Evolutionary conservation across 2,329 filamentous ascomycete genomes (phyloP).

Genomic region (Cladophialophora psammophila): DNA sequence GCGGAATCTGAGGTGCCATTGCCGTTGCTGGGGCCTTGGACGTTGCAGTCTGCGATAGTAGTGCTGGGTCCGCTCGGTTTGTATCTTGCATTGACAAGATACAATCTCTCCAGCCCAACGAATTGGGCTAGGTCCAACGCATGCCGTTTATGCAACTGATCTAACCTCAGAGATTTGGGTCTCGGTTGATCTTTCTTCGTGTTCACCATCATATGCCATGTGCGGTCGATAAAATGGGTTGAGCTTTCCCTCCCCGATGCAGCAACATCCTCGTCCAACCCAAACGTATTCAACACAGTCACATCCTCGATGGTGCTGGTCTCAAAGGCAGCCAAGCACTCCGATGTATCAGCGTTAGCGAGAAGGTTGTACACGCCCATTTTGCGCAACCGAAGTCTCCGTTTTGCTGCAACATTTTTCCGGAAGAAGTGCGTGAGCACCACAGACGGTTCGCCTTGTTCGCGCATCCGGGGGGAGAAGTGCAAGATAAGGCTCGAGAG

Average conservation of each 20-base stretch:
- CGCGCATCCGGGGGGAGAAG: conserved; percentile 68
- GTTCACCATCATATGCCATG: conserved; percentile 51
- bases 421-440: conserved; percentile 64
- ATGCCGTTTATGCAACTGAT: conserved; percentile 56
- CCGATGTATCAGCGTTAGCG: conserved; percentile 56
- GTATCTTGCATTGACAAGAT: conserved; percentile 55
- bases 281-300: conserved; percentile 62
- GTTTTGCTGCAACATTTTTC: conserved; percentile 57
- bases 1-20: conserved; percentile 1
- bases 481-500: conserved; percentile 64
- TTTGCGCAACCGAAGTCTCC: conserved; percentile 57
- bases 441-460: conserved; percentile 64
- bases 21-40: background rate
- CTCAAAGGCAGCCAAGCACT: conserved; percentile 56
- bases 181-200: conserved; percentile 38
- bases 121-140: conserved; percentile 53
- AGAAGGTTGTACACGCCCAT: conserved; percentile 66
- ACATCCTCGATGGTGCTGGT: conserved; percentile 53
- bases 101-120: conserved; percentile 58
- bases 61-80: conserved; percentile 11
- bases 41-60: background rate
- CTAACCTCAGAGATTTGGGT: conserved; percentile 59
- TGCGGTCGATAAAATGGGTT: conserved; percentile 63
- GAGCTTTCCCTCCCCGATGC: conserved; percentile 40
- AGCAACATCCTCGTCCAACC: conserved; percentile 47